Percentiles rank a stretch among this genome's conserved stretches.
These are phyloP conservation scores for Pyracantha coccinea DNA, from an alignment of 331 rosid genomes.

Conservation along the genomic window DNA sequence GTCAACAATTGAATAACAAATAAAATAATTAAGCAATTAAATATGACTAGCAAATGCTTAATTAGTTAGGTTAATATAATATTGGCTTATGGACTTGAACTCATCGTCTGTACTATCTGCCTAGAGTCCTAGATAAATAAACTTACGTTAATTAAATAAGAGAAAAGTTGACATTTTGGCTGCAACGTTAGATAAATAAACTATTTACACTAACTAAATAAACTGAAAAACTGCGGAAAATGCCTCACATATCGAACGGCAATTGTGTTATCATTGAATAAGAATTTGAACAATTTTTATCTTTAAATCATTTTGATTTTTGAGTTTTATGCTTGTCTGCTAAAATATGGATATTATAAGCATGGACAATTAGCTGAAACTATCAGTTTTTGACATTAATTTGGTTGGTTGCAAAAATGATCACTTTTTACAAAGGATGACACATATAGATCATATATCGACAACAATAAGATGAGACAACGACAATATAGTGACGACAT, in stretches of 20 bases:
- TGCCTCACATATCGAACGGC: neutral
- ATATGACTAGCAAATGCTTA: neutral
- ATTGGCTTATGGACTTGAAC: neutral
- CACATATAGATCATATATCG: too few relatives aligned
- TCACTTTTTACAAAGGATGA: too few relatives aligned
- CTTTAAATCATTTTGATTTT: too few relatives aligned
- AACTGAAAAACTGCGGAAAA: neutral
- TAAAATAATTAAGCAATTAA: neutral
- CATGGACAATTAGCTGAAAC: too few relatives aligned
- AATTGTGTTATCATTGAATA: neutral
- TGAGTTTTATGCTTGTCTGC: too few relatives aligned
- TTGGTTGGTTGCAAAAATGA: too few relatives aligned
- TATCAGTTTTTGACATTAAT: too few relatives aligned
- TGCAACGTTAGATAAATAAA: neutral
- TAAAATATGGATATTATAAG: too few relatives aligned
- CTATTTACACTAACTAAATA: neutral
- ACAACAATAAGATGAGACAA: too few relatives aligned
- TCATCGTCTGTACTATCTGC: neutral
- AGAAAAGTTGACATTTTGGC: neutral
- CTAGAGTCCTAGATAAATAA: neutral
- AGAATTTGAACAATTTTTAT: neutral
- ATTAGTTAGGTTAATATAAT: neutral
- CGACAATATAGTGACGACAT: too few relatives aligned
- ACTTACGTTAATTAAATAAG: neutral
- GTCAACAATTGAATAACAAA: constrained; percentile 7